These are phyloP conservation scores for Symbiodinium natans DNA, from an alignment of 73 alveolate species.

Conservation along the genomic window DNA sequence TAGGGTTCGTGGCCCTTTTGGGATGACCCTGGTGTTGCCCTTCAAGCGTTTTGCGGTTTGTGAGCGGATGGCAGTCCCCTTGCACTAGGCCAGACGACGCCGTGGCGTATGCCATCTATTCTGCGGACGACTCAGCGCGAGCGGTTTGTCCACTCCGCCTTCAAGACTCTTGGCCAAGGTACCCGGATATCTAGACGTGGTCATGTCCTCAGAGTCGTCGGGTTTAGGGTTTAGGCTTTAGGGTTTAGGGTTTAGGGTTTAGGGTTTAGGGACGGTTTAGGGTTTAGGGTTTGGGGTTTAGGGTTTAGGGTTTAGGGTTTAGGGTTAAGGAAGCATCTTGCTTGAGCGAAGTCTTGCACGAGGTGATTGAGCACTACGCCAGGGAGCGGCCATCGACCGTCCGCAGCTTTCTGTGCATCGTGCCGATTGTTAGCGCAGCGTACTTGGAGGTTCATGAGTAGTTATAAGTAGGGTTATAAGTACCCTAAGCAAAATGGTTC, in stretches of 20 bases:
- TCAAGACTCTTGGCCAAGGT: slow-evolving; percentile 4
- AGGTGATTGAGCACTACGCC: slow-evolving; percentile 70
- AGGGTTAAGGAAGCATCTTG: not conserved
- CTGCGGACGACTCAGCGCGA: slow-evolving; percentile 10
- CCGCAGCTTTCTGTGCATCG: not conserved
- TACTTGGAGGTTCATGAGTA: not conserved
- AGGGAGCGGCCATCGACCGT: slow-evolving; percentile 54
- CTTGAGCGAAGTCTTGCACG: not conserved
- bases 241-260: too few relatives aligned
- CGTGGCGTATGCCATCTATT: slow-evolving; percentile 62
- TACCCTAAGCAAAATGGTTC: too few relatives aligned
- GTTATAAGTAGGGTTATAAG: too few relatives aligned
- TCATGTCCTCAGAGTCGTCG: not conserved
- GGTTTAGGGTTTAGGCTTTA: too few relatives aligned
- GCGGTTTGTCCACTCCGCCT: too few relatives aligned
- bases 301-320: too few relatives aligned
- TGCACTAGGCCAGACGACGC: slow-evolving; percentile 55
- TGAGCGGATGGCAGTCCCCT: too few relatives aligned
- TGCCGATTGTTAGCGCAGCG: not conserved
- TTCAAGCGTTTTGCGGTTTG: not conserved
- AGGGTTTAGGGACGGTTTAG: too few relatives aligned
- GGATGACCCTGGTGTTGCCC: not conserved
- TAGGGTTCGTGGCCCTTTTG: too few relatives aligned
- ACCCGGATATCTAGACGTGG: slow-evolving; percentile 49
- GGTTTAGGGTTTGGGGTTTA: too few relatives aligned